Conservation (phyloP, 2,329 filamentous ascomycete genomes). For the Coniochaeta hoffmannii region DNA sequence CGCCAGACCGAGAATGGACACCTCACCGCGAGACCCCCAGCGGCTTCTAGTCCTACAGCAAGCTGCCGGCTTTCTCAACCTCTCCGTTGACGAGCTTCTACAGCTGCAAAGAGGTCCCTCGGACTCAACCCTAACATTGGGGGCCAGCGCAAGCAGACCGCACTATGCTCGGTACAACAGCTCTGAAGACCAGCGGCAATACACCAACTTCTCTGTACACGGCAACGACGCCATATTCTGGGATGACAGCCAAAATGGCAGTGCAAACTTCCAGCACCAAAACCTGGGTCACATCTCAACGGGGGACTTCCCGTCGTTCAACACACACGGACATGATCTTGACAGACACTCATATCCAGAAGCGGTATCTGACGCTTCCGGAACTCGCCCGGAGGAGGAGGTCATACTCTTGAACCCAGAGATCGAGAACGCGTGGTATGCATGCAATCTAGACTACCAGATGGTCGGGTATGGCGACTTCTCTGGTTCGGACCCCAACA, state of each 20-base stretch:
- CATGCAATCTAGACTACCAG: constrained; percentile 10
- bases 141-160: not conserved
- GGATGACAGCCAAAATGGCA: not conserved
- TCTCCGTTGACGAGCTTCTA: constrained; percentile 17
- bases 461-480: constrained; percentile 6
- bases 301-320: not conserved
- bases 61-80: constrained; percentile 14
- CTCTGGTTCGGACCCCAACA: constrained; percentile 4
- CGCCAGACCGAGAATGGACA: not conserved
- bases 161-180: constrained; percentile 6
- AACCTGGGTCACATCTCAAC: not conserved
- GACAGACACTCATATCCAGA: not conserved
- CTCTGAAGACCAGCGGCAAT: not conserved
- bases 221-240: not conserved
- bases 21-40: not conserved
- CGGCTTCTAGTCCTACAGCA: constrained; percentile 8
- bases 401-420: constrained; percentile 14
- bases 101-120: constrained; percentile 8
- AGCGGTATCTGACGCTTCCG: not conserved
- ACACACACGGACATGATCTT: not conserved
- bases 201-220: not conserved
- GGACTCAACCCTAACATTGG: not conserved
- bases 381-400: constrained; percentile 2
- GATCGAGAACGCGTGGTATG: constrained; percentile 10
- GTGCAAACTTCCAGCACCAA: not conserved